A percentile compares a stretch with the other conserved stretches of the same genome.
Conservation (phyloP, 345 rosid genomes). For the Hibiscus mutabilis region DNA sequence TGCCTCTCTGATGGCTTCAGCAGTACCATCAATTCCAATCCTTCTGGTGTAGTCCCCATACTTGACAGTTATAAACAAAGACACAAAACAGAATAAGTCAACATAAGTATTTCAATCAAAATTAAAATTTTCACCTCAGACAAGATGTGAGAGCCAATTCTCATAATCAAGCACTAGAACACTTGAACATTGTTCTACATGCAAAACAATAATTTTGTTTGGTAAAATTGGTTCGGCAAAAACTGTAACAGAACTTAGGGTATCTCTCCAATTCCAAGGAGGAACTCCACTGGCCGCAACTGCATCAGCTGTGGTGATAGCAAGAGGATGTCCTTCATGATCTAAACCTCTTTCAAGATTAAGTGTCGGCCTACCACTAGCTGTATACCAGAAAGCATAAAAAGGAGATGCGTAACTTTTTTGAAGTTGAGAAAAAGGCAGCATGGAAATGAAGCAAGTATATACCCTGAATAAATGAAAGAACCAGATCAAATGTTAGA, state of each 20-base stretch:
- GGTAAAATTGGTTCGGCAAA: conserved; percentile 7
- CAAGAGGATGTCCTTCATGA: conserved; percentile 94
- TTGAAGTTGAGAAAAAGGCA: conserved; percentile 9
- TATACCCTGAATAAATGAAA: not conserved
- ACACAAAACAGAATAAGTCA: not conserved
- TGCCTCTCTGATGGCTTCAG: conserved; percentile 89
- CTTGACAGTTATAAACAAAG: conserved; percentile 63
- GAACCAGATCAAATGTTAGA: no score
- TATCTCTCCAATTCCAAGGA: conserved; percentile 98
- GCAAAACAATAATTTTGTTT: not conserved
- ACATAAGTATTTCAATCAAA: not conserved
- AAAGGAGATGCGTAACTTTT: conserved; percentile 10
- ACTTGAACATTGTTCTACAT: conserved; percentile 8
- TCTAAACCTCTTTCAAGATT: conserved; percentile 95
- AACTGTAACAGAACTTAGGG: conserved; percentile 25
- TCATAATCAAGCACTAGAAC: not conserved
- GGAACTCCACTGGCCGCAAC: conserved; percentile 82
- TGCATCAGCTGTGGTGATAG: conserved; percentile 77
- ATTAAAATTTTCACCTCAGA: conserved; percentile 2
- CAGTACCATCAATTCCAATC: conserved; percentile 78
- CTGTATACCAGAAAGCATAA: conserved; percentile 40
- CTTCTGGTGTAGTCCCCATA: conserved; percentile 84
- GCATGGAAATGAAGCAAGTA: not conserved
- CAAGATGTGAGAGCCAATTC: conserved; percentile 3
- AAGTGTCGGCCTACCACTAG: conserved; percentile 66